Percentiles rank a stretch among this genome's conserved stretches.
Conservation (phyloP, 2,329 filamentous ascomycete species). For the Sphaerulina vaccinii region DNA sequence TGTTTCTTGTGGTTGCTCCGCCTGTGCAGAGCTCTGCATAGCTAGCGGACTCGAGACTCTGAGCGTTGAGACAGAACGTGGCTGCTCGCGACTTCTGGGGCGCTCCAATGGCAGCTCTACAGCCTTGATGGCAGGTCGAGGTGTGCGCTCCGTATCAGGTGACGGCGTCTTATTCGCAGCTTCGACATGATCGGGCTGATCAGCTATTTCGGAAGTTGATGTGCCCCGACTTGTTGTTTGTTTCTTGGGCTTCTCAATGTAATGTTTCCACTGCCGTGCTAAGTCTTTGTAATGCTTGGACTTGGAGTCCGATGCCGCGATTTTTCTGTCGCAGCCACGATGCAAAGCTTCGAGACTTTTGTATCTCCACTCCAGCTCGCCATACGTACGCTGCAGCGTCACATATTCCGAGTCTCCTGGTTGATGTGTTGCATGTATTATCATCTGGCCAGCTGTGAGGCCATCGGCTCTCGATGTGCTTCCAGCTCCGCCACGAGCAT, state of each 20-base stretch:
- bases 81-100: not conserved
- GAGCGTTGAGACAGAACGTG: not conserved
- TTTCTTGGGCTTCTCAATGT: conserved; percentile 15
- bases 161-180: not conserved
- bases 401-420: conserved; percentile 26
- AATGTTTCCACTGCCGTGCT: conserved; percentile 35
- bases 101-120: not conserved
- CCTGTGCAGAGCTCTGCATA: not conserved
- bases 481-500: not conserved
- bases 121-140: not conserved
- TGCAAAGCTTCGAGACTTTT: conserved; percentile 30
- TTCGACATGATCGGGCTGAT: not conserved
- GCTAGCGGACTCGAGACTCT: not conserved
- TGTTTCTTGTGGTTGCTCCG: not conserved
- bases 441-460: not conserved
- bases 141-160: not conserved
- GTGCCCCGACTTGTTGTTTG: not conserved
- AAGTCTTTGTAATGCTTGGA: conserved; percentile 41
- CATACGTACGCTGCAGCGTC: conserved; percentile 32
- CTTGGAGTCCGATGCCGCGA: conserved; percentile 21
- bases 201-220: not conserved
- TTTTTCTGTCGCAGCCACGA: conserved; percentile 7
- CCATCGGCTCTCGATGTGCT: not conserved
- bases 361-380: conserved; percentile 31
- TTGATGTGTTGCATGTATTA: not conserved